Conservation (phyloP, 2,329 filamentous ascomycete species). For the Karstenula rhodostoma region DNA sequence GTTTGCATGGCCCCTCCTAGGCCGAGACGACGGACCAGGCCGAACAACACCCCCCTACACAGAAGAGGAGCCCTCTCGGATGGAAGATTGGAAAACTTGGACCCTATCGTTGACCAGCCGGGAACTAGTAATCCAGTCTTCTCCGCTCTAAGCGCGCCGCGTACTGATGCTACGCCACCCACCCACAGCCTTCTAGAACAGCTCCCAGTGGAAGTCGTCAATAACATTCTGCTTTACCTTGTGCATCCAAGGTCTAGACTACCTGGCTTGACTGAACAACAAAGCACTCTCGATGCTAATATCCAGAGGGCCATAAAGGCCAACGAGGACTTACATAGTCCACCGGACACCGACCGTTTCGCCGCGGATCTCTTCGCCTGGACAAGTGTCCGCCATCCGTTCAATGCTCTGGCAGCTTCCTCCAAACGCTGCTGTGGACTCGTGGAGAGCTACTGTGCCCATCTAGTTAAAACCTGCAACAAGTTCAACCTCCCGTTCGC, state of each 20-base stretch:
- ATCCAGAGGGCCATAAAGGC: constrained; percentile 30
- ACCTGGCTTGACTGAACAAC: constrained; percentile 38
- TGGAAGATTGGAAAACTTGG: not conserved
- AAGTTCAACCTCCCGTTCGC: constrained; percentile 41
- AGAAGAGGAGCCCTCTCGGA: not conserved
- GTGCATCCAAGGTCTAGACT: constrained; percentile 38
- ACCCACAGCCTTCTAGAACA: constrained; percentile 30
- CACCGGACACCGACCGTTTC: constrained; percentile 36
- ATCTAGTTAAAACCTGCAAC: constrained; percentile 37
- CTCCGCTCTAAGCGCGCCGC: not conserved
- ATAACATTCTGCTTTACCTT: constrained; percentile 40
- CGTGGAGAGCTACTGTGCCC: constrained; percentile 37
- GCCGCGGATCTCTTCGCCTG: constrained; percentile 40
- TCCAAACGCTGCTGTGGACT: constrained; percentile 30
- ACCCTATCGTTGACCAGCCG: not conserved
- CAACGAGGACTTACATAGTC: constrained; percentile 29
- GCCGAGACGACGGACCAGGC: not conserved
- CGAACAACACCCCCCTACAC: not conserved
- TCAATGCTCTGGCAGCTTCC: constrained; percentile 37
- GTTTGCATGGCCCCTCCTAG: constrained; percentile 6
- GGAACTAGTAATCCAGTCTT: not conserved
- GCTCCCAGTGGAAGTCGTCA: constrained; percentile 38
- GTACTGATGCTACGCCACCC: not conserved
- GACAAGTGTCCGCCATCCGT: constrained; percentile 33
- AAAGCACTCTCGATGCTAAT: constrained; percentile 33